phyloP scores from a whole-genome alignment of 768 basidiomycete species.

The Candolleomyces aberdarensis region DNA sequence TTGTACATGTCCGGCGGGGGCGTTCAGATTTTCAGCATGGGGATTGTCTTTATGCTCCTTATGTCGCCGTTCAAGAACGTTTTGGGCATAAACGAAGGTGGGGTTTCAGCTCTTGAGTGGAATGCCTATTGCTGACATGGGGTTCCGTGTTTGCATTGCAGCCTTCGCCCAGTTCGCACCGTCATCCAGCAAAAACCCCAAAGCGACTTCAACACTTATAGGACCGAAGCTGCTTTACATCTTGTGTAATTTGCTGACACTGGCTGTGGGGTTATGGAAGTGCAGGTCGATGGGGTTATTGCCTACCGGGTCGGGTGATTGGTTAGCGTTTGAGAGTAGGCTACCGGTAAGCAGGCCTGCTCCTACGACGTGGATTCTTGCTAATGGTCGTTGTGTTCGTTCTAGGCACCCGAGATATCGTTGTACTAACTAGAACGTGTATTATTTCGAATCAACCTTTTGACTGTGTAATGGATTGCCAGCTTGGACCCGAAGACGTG shows the following conservation, averaged over 20 bases:
- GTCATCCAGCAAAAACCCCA: slow-evolving; percentile 45
- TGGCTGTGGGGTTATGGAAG: slow-evolving; percentile 88
- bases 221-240: slow-evolving; percentile 73
- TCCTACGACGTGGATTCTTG: neutral
- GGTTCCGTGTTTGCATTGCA: slow-evolving; percentile 19
- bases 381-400: neutral
- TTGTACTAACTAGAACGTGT: slow-evolving; percentile 21
- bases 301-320: slow-evolving; percentile 89
- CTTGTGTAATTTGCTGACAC: slow-evolving; percentile 70
- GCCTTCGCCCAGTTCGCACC: slow-evolving; percentile 78
- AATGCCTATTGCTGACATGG: neutral
- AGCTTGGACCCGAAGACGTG: too few relatives aligned
- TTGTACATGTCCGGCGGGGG: slow-evolving; percentile 97
- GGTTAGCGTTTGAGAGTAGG: slow-evolving; percentile 90
- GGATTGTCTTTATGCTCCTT: slow-evolving; percentile 92
- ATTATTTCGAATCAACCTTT: neutral
- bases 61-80: slow-evolving; percentile 84
- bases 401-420: slow-evolving; percentile 44
- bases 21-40: slow-evolving; percentile 95
- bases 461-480: too few relatives aligned
- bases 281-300: slow-evolving; percentile 90
- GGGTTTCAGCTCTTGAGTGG: slow-evolving; percentile 20
- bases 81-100: slow-evolving; percentile 74
- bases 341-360: slow-evolving; percentile 48
- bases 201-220: slow-evolving; percentile 52